A percentile compares a stretch with the other conserved stretches of the same genome.
Evolutionary conservation across 805 yeast genomes (phyloP).

Genomic region (Wickerhamiella alocasiicola): DNA sequence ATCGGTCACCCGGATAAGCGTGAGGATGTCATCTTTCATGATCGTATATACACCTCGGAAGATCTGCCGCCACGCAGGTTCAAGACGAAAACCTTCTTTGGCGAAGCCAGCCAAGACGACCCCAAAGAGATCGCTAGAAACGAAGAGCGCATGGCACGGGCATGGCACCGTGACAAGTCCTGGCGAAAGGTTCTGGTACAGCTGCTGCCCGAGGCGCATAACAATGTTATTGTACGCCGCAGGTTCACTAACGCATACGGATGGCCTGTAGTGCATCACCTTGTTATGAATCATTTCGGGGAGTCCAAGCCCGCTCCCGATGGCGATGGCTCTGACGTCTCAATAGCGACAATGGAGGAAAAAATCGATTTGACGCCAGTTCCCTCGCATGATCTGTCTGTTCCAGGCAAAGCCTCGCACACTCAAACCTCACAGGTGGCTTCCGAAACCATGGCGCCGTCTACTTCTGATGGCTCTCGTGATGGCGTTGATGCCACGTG

Average conservation of each 20-base stretch:
- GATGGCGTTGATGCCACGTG: conserved; percentile 7
- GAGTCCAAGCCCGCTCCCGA: too few species aligned
- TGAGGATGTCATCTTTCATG: conserved; percentile 64
- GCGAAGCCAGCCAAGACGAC: conserved; percentile 13
- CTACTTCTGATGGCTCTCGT: background rate
- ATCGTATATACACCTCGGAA: conserved; percentile 51
- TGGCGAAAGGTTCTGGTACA: conserved; percentile 90
- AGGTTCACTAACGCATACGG: conserved; percentile 89
- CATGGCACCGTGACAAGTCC: conserved; percentile 69
- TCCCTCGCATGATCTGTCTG: background rate
- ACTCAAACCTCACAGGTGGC: background rate
- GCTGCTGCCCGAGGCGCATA: conserved; percentile 87
- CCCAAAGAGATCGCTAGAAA: conserved; percentile 29
- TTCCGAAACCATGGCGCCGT: background rate
- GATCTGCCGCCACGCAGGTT: conserved; percentile 50
- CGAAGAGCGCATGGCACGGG: conserved; percentile 76
- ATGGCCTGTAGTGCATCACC: conserved; percentile 81
- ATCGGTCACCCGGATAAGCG: conserved; percentile 56
- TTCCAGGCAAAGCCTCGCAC: background rate
- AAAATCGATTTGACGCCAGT: background rate
- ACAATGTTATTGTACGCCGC: conserved; percentile 79
- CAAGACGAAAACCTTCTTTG: conserved; percentile 11
- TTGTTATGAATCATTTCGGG: conserved; percentile 53
- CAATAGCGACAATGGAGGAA: background rate
- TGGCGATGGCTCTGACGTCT: too few species aligned